Percentiles rank a stretch among this genome's conserved stretches.
Evolutionary conservation across 129 eudicot species (phyloP).

Genomic region (Sambucus nigra): DNA sequence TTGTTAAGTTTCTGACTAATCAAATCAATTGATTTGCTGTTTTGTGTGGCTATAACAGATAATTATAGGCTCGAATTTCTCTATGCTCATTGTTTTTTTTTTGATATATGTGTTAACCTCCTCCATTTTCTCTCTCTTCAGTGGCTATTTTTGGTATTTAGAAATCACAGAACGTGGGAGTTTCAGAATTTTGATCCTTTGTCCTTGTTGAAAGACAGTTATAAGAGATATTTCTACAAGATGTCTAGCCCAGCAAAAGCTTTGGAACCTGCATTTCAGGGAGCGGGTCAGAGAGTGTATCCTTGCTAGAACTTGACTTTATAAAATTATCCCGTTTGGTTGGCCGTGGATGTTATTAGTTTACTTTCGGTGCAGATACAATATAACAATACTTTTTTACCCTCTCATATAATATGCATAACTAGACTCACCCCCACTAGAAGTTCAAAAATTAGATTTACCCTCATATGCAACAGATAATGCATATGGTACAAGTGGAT

Average conservation of each 20-base stretch:
- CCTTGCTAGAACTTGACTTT: constrained; percentile 36
- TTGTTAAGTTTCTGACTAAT: background rate
- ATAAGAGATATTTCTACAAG: constrained; percentile 8
- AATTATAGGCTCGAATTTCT: background rate
- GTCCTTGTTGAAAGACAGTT: background rate
- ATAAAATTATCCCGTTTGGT: constrained; percentile 4
- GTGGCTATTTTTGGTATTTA: constrained; percentile 10
- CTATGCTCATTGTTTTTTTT: background rate
- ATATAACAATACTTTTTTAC: background rate
- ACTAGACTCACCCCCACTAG: no score
- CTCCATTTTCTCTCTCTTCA: background rate
- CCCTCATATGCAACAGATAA: no score
- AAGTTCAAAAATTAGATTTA: no score
- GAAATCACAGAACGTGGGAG: constrained; percentile 5
- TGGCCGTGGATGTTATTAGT: background rate
- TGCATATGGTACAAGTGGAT: no score
- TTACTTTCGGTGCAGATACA: background rate
- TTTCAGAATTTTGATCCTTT: constrained; percentile 2
- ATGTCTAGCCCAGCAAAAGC: constrained; percentile 85
- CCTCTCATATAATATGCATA: no score
- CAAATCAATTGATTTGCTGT: background rate
- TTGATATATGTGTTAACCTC: background rate
- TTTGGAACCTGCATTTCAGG: constrained; percentile 97
- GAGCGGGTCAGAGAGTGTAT: constrained; percentile 90
- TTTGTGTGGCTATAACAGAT: background rate